Evolutionary conservation across 2,329 filamentous ascomycete genomes (phyloP).

Genomic region (Aurifilum marmelostoma): DNA sequence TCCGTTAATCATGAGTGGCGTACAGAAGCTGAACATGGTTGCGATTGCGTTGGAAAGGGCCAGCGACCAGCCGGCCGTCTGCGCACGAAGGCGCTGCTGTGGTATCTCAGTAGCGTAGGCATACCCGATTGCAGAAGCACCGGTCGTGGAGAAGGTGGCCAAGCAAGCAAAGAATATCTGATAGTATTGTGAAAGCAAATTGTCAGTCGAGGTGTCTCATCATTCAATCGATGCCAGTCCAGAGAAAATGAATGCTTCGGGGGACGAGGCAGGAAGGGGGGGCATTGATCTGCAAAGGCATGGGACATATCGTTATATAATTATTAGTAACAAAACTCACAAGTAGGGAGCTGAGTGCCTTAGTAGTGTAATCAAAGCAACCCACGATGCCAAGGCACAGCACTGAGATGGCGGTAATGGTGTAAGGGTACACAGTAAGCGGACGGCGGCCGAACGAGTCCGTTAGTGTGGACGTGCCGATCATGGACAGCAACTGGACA

Average conservation of each 20-base stretch:
- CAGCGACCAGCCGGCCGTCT: slow-evolving; percentile 43
- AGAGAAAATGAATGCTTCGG: no score
- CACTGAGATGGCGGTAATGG: slow-evolving; percentile 41
- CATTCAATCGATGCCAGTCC: not conserved
- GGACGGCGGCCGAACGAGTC: slow-evolving; percentile 43
- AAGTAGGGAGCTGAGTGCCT: slow-evolving; percentile 41
- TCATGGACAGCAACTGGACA: slow-evolving; percentile 47
- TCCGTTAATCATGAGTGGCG: slow-evolving; percentile 49
- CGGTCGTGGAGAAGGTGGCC: slow-evolving; percentile 46
- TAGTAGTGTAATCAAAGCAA: slow-evolving; percentile 43
- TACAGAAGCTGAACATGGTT: slow-evolving; percentile 50
- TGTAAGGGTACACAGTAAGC: slow-evolving; percentile 45
- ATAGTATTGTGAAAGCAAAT: not conserved
- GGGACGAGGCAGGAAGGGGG: not conserved
- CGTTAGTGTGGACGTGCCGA: slow-evolving; percentile 41
- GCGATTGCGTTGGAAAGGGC: slow-evolving; percentile 45
- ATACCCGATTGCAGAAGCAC: slow-evolving; percentile 47
- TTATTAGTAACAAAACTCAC: slow-evolving; percentile 32
- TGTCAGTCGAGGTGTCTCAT: not conserved
- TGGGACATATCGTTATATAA: not conserved
- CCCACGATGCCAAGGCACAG: slow-evolving; percentile 44
- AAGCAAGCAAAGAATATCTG: slow-evolving; percentile 48
- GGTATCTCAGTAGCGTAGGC: slow-evolving; percentile 47
- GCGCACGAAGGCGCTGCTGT: slow-evolving; percentile 44
- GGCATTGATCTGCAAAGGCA: not conserved